Conservation (phyloP, 2,329 filamentous ascomycete species). For the Macroventuria anomochaeta region DNA sequence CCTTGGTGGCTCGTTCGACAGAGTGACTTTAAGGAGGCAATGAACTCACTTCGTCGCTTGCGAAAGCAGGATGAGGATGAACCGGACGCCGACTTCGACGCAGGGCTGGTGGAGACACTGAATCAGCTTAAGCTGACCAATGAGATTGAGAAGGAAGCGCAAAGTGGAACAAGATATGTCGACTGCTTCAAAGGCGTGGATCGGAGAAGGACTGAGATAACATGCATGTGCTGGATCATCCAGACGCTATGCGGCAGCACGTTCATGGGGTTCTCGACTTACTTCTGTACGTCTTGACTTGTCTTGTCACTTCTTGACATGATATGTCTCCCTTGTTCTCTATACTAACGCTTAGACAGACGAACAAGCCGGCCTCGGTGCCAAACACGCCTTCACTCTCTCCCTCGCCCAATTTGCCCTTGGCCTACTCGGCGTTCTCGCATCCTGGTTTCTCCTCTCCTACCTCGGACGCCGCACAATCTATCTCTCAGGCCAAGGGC, state of each 20-base stretch:
- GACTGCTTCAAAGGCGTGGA: constrained; percentile 84
- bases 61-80: constrained; percentile 16
- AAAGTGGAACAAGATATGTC: constrained; percentile 70
- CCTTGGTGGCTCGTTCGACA: constrained; percentile 76
- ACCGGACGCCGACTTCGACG: constrained; percentile 14
- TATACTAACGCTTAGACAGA: constrained; percentile 9
- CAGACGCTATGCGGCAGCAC: constrained; percentile 44
- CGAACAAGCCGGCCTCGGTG: constrained; percentile 23
- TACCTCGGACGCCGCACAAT: constrained; percentile 76
- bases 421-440: constrained; percentile 63
- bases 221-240: constrained; percentile 56
- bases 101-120: not conserved
- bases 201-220: constrained; percentile 76
- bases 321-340: not conserved
- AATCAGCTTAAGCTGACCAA: constrained; percentile 82
- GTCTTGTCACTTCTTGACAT: rapidly evolving
- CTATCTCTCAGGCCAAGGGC: constrained; percentile 70
- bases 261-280: constrained; percentile 45
- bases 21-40: constrained; percentile 66
- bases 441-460: constrained; percentile 78
- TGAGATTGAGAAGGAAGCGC: constrained; percentile 72
- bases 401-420: constrained; percentile 57
- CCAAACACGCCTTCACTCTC: constrained; percentile 70
- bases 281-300: constrained; percentile 45
- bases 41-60: constrained; percentile 38